Base-by-base conservation (phyloP, 768 basidiomycete genomes). In the Pisolithus microcarpus region DNA sequence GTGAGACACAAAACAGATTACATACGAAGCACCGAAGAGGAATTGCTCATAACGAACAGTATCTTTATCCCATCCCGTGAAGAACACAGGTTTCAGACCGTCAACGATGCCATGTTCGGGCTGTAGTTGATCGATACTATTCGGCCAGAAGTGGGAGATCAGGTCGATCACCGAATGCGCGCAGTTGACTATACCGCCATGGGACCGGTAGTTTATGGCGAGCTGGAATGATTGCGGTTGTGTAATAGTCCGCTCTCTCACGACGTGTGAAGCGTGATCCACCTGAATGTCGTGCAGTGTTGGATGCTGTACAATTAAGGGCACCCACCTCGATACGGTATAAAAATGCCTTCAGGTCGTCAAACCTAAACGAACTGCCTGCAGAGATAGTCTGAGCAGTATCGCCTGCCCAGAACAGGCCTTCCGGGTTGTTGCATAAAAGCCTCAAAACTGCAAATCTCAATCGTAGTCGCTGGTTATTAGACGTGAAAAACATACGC, bases 341-440 rank as follows among this genome's bases (percentile, higher is more conserved):
- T 30, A 85, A 54, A 55, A 84, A 85, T 1, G 86, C 77, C 60
- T 81, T 87, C 47, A 89, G 61, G 39, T 87, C 84, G 49, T 83
- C 70, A 60, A 89, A 89, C 11, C 80, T 69, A 57, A 89, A 89
- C 0, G 83, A 75, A 54, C 82, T 85, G 2, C 86, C 87, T 0
- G 78, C 75, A 0, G 84, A 80, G 37, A 89, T 88, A 0, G 86
- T 84, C 55, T 89, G 87, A 0, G 87, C 85, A 0, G 87, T 87
- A 59, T 89, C 87, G 0, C 87, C 87, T 1, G 85, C 86, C 83
- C 84, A 87, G 55, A 88, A 84, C 21, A 87, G 64, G 0, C 86
- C 85, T 46, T 84, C 69, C 0, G 78, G 74, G 57, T 87, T 87
- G 10, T 64, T 64, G 53, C 83, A 87, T n/a, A 88, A 59, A 0